These are phyloP conservation scores for Lomentospora prolificans DNA, from an alignment of 2,329 filamentous ascomycete species.

Conservation along the genomic window DNA sequence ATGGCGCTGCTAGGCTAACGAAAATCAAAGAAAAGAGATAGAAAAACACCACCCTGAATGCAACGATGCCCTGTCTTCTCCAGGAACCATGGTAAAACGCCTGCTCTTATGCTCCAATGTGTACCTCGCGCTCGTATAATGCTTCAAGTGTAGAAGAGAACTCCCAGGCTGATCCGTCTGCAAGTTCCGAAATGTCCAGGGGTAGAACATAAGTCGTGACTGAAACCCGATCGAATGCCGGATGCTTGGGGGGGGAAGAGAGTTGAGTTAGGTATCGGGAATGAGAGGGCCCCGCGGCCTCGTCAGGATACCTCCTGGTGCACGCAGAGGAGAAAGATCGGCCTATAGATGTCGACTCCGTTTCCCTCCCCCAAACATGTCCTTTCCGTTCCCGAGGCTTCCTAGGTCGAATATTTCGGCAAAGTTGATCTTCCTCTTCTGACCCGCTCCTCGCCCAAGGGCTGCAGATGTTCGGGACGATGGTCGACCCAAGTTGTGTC, in stretches of 20 bases:
- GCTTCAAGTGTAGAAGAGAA: not conserved
- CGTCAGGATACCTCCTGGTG: no score
- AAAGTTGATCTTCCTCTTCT: constrained; percentile 64
- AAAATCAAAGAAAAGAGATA: not conserved
- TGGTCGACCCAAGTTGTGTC: constrained; percentile 13
- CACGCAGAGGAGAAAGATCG: not conserved
- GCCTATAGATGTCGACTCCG: constrained; percentile 36
- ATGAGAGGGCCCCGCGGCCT: no score
- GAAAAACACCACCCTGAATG: constrained; percentile 2
- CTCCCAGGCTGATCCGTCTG: not conserved
- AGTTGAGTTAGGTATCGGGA: no score
- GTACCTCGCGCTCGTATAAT: not conserved
- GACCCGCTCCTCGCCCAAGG: constrained; percentile 56
- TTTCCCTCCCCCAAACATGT: constrained; percentile 43
- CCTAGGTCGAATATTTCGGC: constrained; percentile 67
- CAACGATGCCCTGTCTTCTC: not conserved
- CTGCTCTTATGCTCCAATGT: not conserved
- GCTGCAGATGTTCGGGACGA: constrained; percentile 16
- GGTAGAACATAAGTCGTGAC: not conserved
- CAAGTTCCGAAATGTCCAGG: not conserved
- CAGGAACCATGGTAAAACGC: not conserved
- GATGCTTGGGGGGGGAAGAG: not conserved
- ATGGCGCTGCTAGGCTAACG: no score
- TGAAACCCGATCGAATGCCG: not conserved
- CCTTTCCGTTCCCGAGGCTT: constrained; percentile 52